These are phyloP conservation scores for Crithidia sp. DNA, from an alignment of 208 protist species.

Conservation along the genomic window DNA sequence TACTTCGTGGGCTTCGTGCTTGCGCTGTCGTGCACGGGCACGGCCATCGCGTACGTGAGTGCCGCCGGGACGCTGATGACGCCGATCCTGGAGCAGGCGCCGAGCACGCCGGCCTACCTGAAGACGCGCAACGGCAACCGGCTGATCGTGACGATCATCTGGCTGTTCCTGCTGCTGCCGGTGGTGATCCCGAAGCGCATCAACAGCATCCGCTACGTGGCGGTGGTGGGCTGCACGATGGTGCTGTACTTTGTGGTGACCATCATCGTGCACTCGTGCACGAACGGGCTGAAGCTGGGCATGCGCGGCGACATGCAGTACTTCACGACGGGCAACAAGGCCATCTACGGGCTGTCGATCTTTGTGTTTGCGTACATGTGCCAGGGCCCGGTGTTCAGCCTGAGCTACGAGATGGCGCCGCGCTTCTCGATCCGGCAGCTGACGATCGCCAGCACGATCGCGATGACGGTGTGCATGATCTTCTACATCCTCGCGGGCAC, in stretches of 20 bases:
- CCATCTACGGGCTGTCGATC: constrained; percentile 40
- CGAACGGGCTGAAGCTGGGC: constrained; percentile 44
- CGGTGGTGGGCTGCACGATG: constrained; percentile 48
- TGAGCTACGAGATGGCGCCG: constrained; percentile 45
- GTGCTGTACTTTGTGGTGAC: constrained; percentile 66
- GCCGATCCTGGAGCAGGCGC: constrained; percentile 36
- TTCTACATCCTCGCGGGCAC: constrained; percentile 70
- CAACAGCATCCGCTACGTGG: constrained; percentile 71
- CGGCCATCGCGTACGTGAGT: constrained; percentile 65
- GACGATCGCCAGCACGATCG: constrained; percentile 46
- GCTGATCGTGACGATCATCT: constrained; percentile 51
- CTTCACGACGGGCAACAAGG: constrained; percentile 53
- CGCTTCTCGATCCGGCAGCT: constrained; percentile 43
- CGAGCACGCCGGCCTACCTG: constrained; percentile 38
- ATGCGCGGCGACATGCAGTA: constrained; percentile 32
- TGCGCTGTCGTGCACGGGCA: constrained; percentile 64
- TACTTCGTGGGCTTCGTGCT: constrained; percentile 60
- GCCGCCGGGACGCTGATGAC: constrained; percentile 52
- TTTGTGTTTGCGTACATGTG: constrained; percentile 78
- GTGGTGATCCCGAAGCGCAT: constrained; percentile 63
- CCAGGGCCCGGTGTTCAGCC: constrained; percentile 62
- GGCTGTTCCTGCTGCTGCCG: constrained; percentile 64
- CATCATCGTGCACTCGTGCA: constrained; percentile 56
- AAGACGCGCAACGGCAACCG: constrained; percentile 36
- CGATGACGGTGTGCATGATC: constrained; percentile 63